phyloP scores from a whole-genome alignment of 148 eudicot genomes.

The Arbutus unedo region DNA sequence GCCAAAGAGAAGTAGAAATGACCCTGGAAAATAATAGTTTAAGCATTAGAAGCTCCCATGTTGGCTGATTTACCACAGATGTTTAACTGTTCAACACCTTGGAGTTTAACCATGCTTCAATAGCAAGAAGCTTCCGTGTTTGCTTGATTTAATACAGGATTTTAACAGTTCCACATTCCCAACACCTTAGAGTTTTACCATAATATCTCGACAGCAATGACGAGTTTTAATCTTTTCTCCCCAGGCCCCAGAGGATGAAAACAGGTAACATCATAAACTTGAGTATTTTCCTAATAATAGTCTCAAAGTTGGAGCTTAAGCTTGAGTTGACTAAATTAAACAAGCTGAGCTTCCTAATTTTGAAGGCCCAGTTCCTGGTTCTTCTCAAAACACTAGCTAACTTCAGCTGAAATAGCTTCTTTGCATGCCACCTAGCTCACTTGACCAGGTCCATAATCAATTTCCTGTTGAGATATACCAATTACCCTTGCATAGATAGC shows the following conservation, averaged over 20 bases:
- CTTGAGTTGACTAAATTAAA: background rate
- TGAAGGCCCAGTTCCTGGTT: no score
- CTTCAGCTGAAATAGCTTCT: no score
- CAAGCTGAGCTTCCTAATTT: background rate
- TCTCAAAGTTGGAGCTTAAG: background rate
- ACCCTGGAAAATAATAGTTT: background rate
- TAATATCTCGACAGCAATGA: background rate
- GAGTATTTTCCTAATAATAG: background rate
- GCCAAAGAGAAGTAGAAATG: background rate
- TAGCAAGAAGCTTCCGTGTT: constrained; percentile 1
- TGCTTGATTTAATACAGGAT: no score
- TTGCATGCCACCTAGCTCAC: no score
- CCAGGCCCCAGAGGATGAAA: background rate
- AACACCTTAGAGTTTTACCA: background rate
- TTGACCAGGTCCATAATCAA: no score
- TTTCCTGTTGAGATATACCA: no score
- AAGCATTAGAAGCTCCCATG: background rate
- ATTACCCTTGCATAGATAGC: no score
- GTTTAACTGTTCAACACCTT: background rate
- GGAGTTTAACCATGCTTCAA: background rate
- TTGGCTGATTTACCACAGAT: background rate
- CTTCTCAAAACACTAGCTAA: no score
- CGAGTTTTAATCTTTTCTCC: background rate
- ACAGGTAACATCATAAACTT: background rate
- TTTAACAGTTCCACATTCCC: no score